Evolutionary conservation across 129 eudicot species (phyloP).

Genomic region (Arctium minus): DNA sequence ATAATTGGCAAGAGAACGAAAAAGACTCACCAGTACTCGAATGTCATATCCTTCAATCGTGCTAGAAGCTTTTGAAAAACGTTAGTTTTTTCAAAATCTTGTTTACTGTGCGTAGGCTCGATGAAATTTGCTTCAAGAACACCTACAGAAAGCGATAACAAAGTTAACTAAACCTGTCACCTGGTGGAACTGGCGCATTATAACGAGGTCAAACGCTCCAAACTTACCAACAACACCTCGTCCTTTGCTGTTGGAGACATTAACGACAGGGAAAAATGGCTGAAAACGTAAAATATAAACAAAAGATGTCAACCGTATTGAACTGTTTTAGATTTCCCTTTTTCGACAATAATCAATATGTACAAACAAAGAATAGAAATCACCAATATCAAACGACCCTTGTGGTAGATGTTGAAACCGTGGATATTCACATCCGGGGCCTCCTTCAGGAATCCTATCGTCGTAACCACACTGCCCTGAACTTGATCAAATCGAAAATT

Average conservation of each 20-base stretch:
- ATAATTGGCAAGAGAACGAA: background rate
- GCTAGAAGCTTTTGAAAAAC: conserved; percentile 60
- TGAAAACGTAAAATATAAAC: conserved; percentile 8
- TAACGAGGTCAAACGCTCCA: background rate
- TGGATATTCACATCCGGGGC: conserved; percentile 51
- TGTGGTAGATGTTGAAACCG: conserved; percentile 58
- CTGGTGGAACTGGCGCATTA: background rate
- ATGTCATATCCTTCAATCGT: conserved; percentile 54
- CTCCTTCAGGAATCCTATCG: conserved; percentile 55
- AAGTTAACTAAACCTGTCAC: background rate
- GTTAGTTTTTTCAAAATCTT: conserved; percentile 65
- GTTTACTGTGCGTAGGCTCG: conserved; percentile 63
- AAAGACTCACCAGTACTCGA: conserved; percentile 55
- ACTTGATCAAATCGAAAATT: background rate
- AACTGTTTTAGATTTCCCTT: background rate
- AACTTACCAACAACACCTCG: conserved; percentile 46
- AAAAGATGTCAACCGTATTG: background rate
- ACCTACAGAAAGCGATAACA: conserved; percentile 30
- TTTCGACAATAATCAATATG: background rate
- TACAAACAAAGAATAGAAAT: conserved; percentile 1
- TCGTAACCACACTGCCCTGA: conserved; percentile 41
- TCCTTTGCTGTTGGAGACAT: conserved; percentile 10
- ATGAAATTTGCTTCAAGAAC: conserved; percentile 59
- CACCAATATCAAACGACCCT: conserved; percentile 53
- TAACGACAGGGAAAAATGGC: conserved; percentile 37